Percentiles rank a stretch among this genome's conserved stretches.
Conservation (phyloP, 306 rosid species). For the Prunus fruticosa region DNA sequence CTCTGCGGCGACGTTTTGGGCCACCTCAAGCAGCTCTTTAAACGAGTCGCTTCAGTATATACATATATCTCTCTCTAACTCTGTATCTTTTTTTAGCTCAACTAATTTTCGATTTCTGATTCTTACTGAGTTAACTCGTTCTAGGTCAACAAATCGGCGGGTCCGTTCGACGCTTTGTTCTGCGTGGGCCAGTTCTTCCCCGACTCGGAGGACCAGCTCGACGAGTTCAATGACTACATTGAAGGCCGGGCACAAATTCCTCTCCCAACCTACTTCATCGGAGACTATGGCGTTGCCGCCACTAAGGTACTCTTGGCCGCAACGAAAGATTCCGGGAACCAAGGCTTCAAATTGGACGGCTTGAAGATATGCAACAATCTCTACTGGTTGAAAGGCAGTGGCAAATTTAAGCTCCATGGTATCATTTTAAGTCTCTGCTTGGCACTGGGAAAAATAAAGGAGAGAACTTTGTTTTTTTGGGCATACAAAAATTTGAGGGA, state of each 20-base stretch:
- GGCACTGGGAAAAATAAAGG: neutral
- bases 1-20: constrained; percentile 90
- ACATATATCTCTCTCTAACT: constrained; percentile 6
- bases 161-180: constrained; percentile 85
- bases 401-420: constrained; percentile 74
- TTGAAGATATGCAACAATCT: constrained; percentile 66
- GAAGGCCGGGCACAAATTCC: constrained; percentile 70
- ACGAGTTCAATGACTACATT: constrained; percentile 51
- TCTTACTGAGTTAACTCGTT: constrained; percentile 20
- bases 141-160: constrained; percentile 94
- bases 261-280: constrained; percentile 84
- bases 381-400: constrained; percentile 97
- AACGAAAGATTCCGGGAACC: constrained; percentile 52
- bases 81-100: constrained; percentile 10
- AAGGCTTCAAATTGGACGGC: constrained; percentile 92
- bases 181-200: constrained; percentile 98
- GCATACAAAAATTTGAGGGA: neutral
- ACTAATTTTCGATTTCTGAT: constrained; percentile 8
- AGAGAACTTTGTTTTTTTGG: neutral
- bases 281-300: constrained; percentile 88
- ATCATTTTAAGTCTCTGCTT: constrained; percentile 9
- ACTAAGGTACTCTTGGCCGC: constrained; percentile 59
- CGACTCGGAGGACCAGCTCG: constrained; percentile 61
- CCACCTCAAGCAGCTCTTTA: constrained; percentile 79
- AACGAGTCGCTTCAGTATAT: constrained; percentile 73